Percentiles rank a stretch among this genome's conserved stretches.
Evolutionary conservation across 331 rosid species (phyloP).

Genomic region (Rosa hybrid): DNA sequence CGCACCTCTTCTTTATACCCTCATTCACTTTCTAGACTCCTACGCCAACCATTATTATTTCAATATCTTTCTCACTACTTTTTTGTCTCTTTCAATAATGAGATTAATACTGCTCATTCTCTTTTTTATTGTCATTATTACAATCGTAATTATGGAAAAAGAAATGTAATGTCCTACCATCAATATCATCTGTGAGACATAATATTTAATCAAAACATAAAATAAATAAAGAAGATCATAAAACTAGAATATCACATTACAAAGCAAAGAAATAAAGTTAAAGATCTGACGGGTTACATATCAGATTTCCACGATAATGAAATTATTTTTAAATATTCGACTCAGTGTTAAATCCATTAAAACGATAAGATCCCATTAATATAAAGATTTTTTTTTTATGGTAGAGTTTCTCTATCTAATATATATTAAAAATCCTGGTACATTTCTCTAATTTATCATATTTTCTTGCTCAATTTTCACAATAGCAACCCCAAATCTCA

Average conservation of each 20-base stretch:
- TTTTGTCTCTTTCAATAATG: neutral
- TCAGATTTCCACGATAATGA: too few relatives aligned
- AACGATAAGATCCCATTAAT: too few relatives aligned
- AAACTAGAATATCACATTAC: neutral
- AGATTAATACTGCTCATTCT: neutral
- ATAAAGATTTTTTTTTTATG: too few relatives aligned
- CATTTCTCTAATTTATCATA: too few relatives aligned
- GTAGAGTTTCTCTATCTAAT: too few relatives aligned
- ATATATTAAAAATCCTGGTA: too few relatives aligned
- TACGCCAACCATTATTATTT: conserved; percentile 6
- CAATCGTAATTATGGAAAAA: neutral
- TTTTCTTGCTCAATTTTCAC: too few relatives aligned
- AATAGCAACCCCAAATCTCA: too few relatives aligned
- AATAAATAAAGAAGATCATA: neutral
- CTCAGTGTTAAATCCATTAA: too few relatives aligned
- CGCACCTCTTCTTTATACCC: conserved; percentile 7
- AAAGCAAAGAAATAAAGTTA: neutral
- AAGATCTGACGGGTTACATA: neutral
- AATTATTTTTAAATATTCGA: too few relatives aligned
- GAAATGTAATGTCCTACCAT: neutral
- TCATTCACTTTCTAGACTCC: neutral
- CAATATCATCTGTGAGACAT: neutral
- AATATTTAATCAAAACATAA: neutral
- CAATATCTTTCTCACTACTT: neutral
- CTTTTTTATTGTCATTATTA: neutral